Evolutionary conservation across 192 early-diverging fungal species (phyloP), one percentile per base, ranked within the genome.

Genomic region (Coemansia sp.): DNA sequence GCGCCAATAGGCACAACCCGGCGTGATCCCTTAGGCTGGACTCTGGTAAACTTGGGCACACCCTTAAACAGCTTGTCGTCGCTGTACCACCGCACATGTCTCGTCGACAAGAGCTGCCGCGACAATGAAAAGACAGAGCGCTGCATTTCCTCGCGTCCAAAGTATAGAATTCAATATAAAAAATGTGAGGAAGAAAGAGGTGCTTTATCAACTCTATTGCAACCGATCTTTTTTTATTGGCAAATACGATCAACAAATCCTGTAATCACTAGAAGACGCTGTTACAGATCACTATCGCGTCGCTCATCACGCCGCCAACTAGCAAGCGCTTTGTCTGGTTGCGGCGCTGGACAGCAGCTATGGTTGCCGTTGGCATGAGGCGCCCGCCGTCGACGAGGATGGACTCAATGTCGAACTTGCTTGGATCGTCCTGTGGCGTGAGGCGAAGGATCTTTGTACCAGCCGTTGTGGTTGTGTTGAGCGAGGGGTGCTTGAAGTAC

Each of bases 341-440:
- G 39, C 74, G 69, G 34, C 79, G 79, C 67, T 81, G 79, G 56
- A 81, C 29, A 8, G 66, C 79, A 9, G 79, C 79, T 37, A 81
- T 63, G 1, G 79, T 81, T 13, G 79, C 79, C 8, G 70, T 73
- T 11, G 79, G 79, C 79, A 81, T 76, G 13, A 81, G 21, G 16
- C 59, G 64, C 19, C 79, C 79, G 31, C 79, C 73, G 36, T 82
- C 79, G 1, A 77, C 36, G 9, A 82, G 57, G 35, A 82, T 40
- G 14, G 45, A 62, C 37, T 82, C 74, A 27, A 63, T 44, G 46
- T 65, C 68, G 46, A 82, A 77, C 0, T 39, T 16, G 8, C 57
- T 36, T 27, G 70, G 45, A 36, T 73, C 39, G 33, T 21, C 42
- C 11, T 45, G 63, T 34, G 64, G 70, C 3, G 70, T 73, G 8